These are phyloP conservation scores for Neurospora sp. DNA, from an alignment of 495 filamentous ascomycete species.

Conservation along the genomic window DNA sequence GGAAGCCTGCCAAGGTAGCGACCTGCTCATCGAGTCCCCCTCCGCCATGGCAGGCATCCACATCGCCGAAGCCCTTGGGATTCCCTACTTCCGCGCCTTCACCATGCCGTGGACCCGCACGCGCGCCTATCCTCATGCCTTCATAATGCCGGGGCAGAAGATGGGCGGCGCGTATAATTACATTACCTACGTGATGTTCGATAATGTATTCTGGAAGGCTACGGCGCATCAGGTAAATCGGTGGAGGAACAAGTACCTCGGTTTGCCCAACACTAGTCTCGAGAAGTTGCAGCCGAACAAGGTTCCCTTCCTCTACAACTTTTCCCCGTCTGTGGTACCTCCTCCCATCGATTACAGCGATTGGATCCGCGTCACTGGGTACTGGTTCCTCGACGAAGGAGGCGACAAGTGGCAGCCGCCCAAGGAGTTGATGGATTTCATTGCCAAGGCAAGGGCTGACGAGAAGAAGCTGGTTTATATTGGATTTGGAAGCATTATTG, in stretches of 20 bases:
- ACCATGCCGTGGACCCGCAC: slow-evolving; percentile 99
- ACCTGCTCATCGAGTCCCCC: slow-evolving; percentile 91
- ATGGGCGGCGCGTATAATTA: slow-evolving; percentile 94
- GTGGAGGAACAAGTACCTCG: slow-evolving; percentile 75
- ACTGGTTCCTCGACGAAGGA: slow-evolving; percentile 91
- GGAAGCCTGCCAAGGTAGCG: slow-evolving; percentile 73
- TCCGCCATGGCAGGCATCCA: slow-evolving; percentile 97
- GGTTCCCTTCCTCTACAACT: slow-evolving; percentile 95
- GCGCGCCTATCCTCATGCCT: slow-evolving; percentile 91
- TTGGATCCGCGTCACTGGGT: slow-evolving; percentile 94
- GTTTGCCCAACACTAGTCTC: slow-evolving; percentile 67
- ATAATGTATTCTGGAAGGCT: slow-evolving; percentile 92
- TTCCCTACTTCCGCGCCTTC: slow-evolving; percentile 96
- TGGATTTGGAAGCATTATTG: slow-evolving; percentile 91
- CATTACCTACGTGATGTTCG: slow-evolving; percentile 93
- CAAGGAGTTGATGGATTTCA: slow-evolving; percentile 66
- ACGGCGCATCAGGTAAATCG: slow-evolving; percentile 86
- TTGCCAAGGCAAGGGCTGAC: slow-evolving; percentile 65
- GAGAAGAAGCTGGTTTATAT: slow-evolving; percentile 92
- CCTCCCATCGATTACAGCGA: slow-evolving; percentile 94
- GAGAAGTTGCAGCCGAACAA: slow-evolving; percentile 94
- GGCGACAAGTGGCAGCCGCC: slow-evolving; percentile 62
- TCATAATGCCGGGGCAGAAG: slow-evolving; percentile 86
- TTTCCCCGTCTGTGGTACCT: slow-evolving; percentile 81
- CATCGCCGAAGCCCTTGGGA: slow-evolving; percentile 88